These are phyloP conservation scores for Fraxinus sp. DNA, from an alignment of 305 asterid species.

Conservation along the genomic window DNA sequence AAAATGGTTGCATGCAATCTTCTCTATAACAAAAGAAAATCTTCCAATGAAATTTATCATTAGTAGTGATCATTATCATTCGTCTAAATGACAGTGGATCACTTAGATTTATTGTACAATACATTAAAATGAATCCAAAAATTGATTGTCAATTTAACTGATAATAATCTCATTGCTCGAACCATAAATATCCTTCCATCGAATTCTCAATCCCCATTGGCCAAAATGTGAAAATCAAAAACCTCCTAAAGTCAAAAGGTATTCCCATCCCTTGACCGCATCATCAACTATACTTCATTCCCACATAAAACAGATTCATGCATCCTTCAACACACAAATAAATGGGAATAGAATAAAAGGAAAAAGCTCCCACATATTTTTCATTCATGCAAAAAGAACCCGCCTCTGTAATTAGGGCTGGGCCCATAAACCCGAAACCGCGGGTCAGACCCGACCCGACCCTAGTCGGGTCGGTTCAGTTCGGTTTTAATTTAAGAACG, in stretches of 20 bases:
- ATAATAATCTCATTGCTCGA: not conserved
- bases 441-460: too few species aligned
- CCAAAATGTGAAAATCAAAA: not conserved
- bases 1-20: not conserved
- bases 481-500: too few species aligned
- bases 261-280: slow-evolving; percentile 24
- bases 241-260: not conserved
- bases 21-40: not conserved
- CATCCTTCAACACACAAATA: not conserved
- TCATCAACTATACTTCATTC: slow-evolving; percentile 7
- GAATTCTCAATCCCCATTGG: not conserved
- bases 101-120: not conserved
- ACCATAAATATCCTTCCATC: not conserved
- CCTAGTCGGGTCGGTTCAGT: too few species aligned
- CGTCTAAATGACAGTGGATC: not conserved
- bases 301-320: not conserved
- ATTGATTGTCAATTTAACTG: not conserved
- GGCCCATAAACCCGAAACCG: too few species aligned
- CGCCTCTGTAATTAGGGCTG: slow-evolving; percentile 1
- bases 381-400: slow-evolving; percentile 16
- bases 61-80: not conserved
- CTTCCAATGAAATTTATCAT: too few species aligned
- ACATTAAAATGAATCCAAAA: not conserved
- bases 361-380: not conserved
- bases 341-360: not conserved